phyloP scores from a whole-genome alignment of 1,139 yeast genomes.

The Geotrichum candidum region DNA sequence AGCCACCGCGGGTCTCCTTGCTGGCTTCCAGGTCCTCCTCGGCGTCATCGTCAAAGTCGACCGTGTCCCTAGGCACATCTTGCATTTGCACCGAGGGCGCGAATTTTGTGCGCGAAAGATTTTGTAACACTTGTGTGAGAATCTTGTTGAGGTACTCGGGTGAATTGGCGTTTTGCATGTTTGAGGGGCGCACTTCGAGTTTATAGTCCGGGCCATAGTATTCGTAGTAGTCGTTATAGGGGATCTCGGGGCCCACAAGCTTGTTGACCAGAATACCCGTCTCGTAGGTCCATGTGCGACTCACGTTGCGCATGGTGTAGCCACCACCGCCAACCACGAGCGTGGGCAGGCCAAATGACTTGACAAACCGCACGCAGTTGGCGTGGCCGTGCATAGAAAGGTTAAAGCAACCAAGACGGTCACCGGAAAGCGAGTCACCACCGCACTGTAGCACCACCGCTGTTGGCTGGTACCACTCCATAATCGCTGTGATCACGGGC shows the following conservation, averaged over 20 bases:
- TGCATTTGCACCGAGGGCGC: slow-evolving; percentile 96
- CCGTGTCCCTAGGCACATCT: slow-evolving; percentile 69
- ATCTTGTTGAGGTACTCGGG: slow-evolving; percentile 89
- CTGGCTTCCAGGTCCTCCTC: slow-evolving; percentile 58
- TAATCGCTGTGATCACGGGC: slow-evolving; percentile 71
- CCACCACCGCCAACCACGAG: slow-evolving; percentile 98
- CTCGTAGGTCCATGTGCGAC: slow-evolving; percentile 94
- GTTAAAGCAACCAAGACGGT: slow-evolving; percentile 87
- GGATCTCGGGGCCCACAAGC: slow-evolving; percentile 64
- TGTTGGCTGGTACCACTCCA: slow-evolving; percentile 92
- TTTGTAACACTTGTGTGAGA: slow-evolving; percentile 66
- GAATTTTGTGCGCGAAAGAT: slow-evolving; percentile 80
- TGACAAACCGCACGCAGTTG: slow-evolving; percentile 85
- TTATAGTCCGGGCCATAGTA: slow-evolving; percentile 92
- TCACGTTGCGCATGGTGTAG: slow-evolving; percentile 93
- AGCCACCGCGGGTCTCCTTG: slow-evolving; percentile 86
- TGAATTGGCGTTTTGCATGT: slow-evolving; percentile 93
- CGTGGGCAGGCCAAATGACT: slow-evolving; percentile 81
- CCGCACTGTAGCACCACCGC: slow-evolving; percentile 82
- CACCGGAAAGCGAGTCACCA: slow-evolving; percentile 89
- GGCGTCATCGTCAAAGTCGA: slow-evolving; percentile 12
- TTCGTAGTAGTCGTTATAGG: slow-evolving; percentile 90
- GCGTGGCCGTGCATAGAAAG: slow-evolving; percentile 92
- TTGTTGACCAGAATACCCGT: slow-evolving; percentile 83
- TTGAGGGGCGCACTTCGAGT: slow-evolving; percentile 82